Evolutionary conservation across 805 yeast genomes (phyloP).

Genomic region (Nakazawaea siamensis): DNA sequence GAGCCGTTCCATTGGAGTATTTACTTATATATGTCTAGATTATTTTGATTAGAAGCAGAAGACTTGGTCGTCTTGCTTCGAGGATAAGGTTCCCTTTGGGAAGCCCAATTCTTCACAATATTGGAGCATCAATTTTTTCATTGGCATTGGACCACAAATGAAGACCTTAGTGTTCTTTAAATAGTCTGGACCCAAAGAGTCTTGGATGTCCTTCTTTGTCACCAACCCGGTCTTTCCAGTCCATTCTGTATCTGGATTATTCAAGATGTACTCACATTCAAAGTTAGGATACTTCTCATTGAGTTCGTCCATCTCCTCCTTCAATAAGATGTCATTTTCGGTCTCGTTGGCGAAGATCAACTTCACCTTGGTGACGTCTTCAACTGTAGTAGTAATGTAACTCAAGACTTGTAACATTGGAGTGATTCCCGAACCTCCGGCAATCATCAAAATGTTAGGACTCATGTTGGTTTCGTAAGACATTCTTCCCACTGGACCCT

Average conservation of each 20-base stretch:
- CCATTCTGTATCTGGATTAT: slow-evolving; percentile 45
- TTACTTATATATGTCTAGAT: too few species aligned
- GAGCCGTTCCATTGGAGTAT: too few species aligned
- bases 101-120: slow-evolving; percentile 57
- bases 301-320: slow-evolving; percentile 65
- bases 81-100: slow-evolving; percentile 26
- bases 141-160: slow-evolving; percentile 68
- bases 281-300: slow-evolving; percentile 55
- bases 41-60: slow-evolving; percentile 27
- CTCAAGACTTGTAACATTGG: slow-evolving; percentile 81
- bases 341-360: slow-evolving; percentile 69
- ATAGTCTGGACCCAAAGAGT: slow-evolving; percentile 19
- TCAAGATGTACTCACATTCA: slow-evolving; percentile 49
- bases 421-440: slow-evolving; percentile 87
- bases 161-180: slow-evolving; percentile 48
- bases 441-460: slow-evolving; percentile 57
- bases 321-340: slow-evolving; percentile 66
- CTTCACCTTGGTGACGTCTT: slow-evolving; percentile 51
- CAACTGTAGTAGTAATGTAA: slow-evolving; percentile 59
- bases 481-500: slow-evolving; percentile 77
- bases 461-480: slow-evolving; percentile 50
- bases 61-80: slow-evolving; percentile 26
- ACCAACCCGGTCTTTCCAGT: slow-evolving; percentile 58
- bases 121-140: slow-evolving; percentile 47
- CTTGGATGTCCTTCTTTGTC: slow-evolving; percentile 43